A percentile compares a stretch with the other conserved stretches of the same genome.
These are phyloP conservation scores for Mangifera indica DNA, from an alignment of 345 rosid genomes.

Conservation along the genomic window DNA sequence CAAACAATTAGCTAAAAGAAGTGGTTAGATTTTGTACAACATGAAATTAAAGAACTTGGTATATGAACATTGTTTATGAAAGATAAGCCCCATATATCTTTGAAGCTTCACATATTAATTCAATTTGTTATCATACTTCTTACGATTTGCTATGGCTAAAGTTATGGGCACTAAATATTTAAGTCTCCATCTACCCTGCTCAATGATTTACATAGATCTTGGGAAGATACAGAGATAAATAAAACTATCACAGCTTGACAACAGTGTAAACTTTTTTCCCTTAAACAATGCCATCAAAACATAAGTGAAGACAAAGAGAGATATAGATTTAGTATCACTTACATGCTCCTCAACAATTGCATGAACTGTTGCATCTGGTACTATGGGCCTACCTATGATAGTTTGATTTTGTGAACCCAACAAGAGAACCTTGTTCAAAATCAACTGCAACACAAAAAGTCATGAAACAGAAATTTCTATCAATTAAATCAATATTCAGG, in stretches of 20 bases:
- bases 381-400: constrained; percentile 79
- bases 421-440: constrained; percentile 81
- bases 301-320: not conserved
- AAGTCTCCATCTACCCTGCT: not conserved
- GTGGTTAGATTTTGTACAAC: not conserved
- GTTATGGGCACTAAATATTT: not conserved
- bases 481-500: not conserved
- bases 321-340: constrained; percentile 33
- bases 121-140: not conserved
- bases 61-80: not conserved
- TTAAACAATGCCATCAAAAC: not conserved
- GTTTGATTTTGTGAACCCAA: constrained; percentile 77
- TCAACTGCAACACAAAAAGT: constrained; percentile 49
- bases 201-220: not conserved
- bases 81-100: not conserved
- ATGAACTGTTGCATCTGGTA: constrained; percentile 83
- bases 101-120: not conserved
- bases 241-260: too few relatives aligned
- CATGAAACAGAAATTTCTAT: constrained; percentile 3
- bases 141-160: not conserved
- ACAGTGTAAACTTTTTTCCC: too few relatives aligned
- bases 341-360: constrained; percentile 99
- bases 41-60: not conserved
- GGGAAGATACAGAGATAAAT: not conserved
- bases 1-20: not conserved